phyloP scores from a whole-genome alignment of 306 rosid species.

The Luffa aegyptiaca region DNA sequence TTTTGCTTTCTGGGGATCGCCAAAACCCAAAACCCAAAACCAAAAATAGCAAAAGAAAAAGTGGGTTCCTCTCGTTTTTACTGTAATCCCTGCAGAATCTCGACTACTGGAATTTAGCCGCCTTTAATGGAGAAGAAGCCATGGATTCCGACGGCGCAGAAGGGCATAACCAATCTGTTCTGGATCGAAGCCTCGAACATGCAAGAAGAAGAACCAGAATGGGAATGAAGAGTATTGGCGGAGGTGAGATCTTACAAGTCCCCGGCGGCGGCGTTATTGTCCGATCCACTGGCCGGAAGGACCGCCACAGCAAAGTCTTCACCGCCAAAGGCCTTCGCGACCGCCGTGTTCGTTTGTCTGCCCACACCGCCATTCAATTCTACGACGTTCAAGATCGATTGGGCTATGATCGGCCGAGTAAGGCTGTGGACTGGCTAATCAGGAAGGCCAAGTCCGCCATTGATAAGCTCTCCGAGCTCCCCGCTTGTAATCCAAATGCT shows the following conservation, averaged over 20 bases:
- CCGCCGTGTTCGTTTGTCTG: conserved; percentile 46
- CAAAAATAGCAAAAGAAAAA: background rate
- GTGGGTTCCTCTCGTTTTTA: background rate
- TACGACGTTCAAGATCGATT: conserved; percentile 61
- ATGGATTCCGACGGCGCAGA: background rate
- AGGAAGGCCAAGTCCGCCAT: conserved; percentile 40
- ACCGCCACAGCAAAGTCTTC: conserved; percentile 53
- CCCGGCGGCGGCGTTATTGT: background rate
- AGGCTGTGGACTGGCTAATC: conserved; percentile 65
- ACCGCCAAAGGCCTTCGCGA: conserved; percentile 55
- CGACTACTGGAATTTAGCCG: background rate
- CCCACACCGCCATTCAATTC: conserved; percentile 56
- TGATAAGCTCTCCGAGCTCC: conserved; percentile 36
- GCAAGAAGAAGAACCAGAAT: background rate
- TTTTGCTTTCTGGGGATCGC: background rate
- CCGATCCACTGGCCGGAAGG: conserved; percentile 37
- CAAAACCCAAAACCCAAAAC: background rate
- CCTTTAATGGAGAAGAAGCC: background rate
- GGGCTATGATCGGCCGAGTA: conserved; percentile 58
- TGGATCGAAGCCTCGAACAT: background rate
- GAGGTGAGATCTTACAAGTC: conserved; percentile 35
- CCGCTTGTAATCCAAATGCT: background rate
- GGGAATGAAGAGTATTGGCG: conserved; percentile 9
- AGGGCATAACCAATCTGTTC: background rate
- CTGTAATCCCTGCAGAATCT: background rate